phyloP scores from a whole-genome alignment of 2,329 filamentous ascomycete genomes.

The Chaetomium olivaceum region DNA sequence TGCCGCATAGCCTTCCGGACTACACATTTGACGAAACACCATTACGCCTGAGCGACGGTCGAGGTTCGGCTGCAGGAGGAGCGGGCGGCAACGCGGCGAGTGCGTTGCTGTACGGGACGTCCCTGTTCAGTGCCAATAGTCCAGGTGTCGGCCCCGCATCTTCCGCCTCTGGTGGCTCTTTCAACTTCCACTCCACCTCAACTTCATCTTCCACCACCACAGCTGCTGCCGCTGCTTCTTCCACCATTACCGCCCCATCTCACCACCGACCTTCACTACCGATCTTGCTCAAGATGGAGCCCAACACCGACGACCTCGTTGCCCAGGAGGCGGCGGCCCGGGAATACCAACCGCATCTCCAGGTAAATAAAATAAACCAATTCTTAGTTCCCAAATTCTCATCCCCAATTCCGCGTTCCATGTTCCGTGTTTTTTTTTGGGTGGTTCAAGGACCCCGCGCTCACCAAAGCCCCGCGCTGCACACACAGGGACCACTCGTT shows the following conservation, averaged over 20 bases:
- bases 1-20: constrained; percentile 39
- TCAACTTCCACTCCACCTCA: constrained; percentile 33
- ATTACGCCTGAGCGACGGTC: constrained; percentile 27
- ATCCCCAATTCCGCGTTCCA: not conserved
- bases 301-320: constrained; percentile 47
- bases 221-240: constrained; percentile 13
- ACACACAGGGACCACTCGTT: constrained; percentile 74
- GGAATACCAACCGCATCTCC: constrained; percentile 58
- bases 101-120: constrained; percentile 29
- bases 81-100: constrained; percentile 26
- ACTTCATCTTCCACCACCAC: constrained; percentile 20
- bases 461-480: constrained; percentile 18
- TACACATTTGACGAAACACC: constrained; percentile 35
- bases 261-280: constrained; percentile 24
- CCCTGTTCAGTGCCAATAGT: constrained; percentile 31
- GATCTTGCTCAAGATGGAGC: constrained; percentile 43
- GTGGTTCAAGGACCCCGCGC: constrained; percentile 14
- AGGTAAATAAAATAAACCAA: constrained; percentile 45
- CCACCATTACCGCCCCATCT: constrained; percentile 17
- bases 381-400: not conserved
- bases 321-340: constrained; percentile 63
- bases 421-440: not conserved
- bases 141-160: constrained; percentile 33
- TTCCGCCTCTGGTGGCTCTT: constrained; percentile 22
- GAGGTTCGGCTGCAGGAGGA: constrained; percentile 23